Evolutionary conservation across 1,139 yeast genomes (phyloP).

Genomic region (Scheffersomyces segobiensis): DNA sequence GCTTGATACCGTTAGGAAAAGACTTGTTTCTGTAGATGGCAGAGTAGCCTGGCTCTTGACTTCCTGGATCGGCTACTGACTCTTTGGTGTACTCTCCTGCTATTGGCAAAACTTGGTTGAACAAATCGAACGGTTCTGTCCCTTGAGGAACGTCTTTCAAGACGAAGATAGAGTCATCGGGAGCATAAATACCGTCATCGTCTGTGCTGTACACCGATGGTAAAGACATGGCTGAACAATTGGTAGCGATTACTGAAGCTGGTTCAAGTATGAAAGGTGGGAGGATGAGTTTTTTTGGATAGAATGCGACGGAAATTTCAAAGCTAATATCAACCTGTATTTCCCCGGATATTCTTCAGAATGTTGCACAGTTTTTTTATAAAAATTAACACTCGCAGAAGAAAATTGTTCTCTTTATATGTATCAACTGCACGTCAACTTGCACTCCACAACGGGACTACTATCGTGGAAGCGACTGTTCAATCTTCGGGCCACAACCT

Average conservation of each 20-base stretch:
- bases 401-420: not conserved
- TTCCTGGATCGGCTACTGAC: conserved; percentile 31
- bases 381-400: not conserved
- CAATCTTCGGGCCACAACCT: not conserved
- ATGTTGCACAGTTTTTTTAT: not conserved
- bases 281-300: not conserved
- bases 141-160: not conserved
- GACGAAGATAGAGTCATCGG: not conserved
- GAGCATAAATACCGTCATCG: not conserved
- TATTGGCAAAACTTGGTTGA: conserved; percentile 24
- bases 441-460: not conserved
- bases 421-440: not conserved
- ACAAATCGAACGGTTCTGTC: conserved; percentile 3
- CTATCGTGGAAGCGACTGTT: not conserved
- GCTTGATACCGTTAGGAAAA: conserved; percentile 23
- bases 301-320: not conserved
- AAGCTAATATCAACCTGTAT: not conserved
- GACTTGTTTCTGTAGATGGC: conserved; percentile 33
- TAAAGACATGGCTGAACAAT: not conserved
- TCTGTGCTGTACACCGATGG: not conserved
- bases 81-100: conserved; percentile 2
- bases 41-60: conserved; percentile 31
- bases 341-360: not conserved
- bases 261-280: not conserved
- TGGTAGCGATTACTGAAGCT: not conserved